Percentiles rank a stretch among this genome's conserved stretches.
phyloP scores from a whole-genome alignment of 495 filamentous ascomycete genomes.

The Viridothelium virens region DNA sequence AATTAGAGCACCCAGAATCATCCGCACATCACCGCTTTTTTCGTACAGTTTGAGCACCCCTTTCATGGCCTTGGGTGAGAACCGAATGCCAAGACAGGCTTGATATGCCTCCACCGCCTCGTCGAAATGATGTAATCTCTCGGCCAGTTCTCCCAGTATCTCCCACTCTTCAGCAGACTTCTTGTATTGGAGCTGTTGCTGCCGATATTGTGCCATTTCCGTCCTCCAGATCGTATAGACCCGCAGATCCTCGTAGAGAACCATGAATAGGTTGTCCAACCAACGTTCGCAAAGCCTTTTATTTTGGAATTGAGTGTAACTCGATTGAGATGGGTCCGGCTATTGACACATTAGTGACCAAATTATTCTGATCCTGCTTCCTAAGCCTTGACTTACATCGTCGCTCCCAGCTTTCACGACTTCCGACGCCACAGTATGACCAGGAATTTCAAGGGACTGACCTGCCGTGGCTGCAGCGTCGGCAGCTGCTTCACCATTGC shows the following conservation, averaged over 20 bases:
- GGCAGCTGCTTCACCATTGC: slow-evolving; percentile 18
- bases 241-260: slow-evolving; percentile 92
- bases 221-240: slow-evolving; percentile 99
- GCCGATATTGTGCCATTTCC: slow-evolving; percentile 86
- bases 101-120: slow-evolving; percentile 91
- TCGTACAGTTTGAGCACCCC: slow-evolving; percentile 76
- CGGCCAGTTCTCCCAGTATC: slow-evolving; percentile 86
- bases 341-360: not conserved
- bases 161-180: slow-evolving; percentile 98
- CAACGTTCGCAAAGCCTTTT: slow-evolving; percentile 96
- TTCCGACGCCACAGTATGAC: slow-evolving; percentile 72
- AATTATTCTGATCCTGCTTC: not conserved
- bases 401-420: slow-evolving; percentile 72
- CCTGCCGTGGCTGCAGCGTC: slow-evolving; percentile 32
- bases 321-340: slow-evolving; percentile 39
- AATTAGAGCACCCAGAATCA: slow-evolving; percentile 72
- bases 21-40: slow-evolving; percentile 60
- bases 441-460: slow-evolving; percentile 66
- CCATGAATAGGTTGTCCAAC: slow-evolving; percentile 99
- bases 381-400: slow-evolving; percentile 33
- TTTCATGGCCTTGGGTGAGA: slow-evolving; percentile 81
- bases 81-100: slow-evolving; percentile 69
- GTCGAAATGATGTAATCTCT: slow-evolving; percentile 79
- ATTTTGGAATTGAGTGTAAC: slow-evolving; percentile 72
- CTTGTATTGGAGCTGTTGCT: slow-evolving; percentile 84